Base-by-base conservation (phyloP, 73 alveolate genomes). In the Stentor coeruleus region DNA sequence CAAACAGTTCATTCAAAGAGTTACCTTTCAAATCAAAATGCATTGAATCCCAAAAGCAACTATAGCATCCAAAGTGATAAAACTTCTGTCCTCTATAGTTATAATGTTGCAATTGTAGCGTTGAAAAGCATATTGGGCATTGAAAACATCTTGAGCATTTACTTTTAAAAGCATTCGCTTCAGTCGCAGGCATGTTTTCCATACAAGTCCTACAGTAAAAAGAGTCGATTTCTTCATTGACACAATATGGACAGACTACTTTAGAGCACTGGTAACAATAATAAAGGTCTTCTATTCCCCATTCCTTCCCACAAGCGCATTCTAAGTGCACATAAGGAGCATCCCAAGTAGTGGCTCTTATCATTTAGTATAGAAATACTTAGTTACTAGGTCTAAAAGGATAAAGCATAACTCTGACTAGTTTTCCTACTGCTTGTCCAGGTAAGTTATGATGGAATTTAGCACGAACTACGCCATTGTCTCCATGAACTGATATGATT, bases 401-500 rank as follows among this genome's bases (percentile, higher is more conserved):
- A n/a, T n/a, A n/a, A n/a, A n/a, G n/a, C n/a, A n/a, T n/a, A n/a
- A n/a, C n/a, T n/a, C 49, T 83, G n/a, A n/a, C n/a, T n/a, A n/a
- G n/a, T n/a, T n/a, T n/a, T n/a, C n/a, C n/a, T n/a, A n/a, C n/a
- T n/a, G n/a, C n/a, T n/a, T n/a, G n/a, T n/a, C n/a, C n/a, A n/a
- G n/a, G n/a, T n/a, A n/a, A n/a, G n/a, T n/a, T n/a, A n/a, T n/a
- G n/a, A n/a, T n/a, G n/a, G n/a, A n/a, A n/a, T n/a, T n/a, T 58
- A 3, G 90, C 95, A 82, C 91, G 74, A 39, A 86, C 92, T 14
- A 82, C 66, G 59, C 95, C 95, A 58, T 82, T 89, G 85, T 82
- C 87, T 60, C 97, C 95, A 84, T 91, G 95, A 74, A 91, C 85
- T 55, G 84, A 86, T 30, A 74, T 75, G 84, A 91, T 85, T 81